A percentile compares a stretch with the other conserved stretches of the same genome.
These are phyloP conservation scores for Penicillium sp. DNA, from an alignment of 2,329 filamentous ascomycete genomes.

Conservation along the genomic window DNA sequence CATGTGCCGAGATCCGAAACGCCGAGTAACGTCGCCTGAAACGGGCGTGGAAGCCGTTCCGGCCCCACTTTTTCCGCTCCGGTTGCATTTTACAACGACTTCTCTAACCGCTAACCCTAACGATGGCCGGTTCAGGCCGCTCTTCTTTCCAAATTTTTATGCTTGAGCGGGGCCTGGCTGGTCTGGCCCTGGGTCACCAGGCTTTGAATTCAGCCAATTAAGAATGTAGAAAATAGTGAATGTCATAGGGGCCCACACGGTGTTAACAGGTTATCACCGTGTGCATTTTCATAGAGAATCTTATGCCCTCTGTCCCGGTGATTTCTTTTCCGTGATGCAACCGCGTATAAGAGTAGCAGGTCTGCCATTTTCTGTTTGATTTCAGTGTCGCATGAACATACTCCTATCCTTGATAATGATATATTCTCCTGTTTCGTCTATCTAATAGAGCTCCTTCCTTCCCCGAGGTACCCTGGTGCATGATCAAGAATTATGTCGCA, in stretches of 20 bases:
- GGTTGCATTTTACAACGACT: background rate
- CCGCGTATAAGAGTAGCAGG: slow-evolving; percentile 4
- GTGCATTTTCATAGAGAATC: slow-evolving; percentile 4
- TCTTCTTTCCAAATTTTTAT: background rate
- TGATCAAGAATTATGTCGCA: slow-evolving; percentile 1
- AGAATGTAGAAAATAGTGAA: background rate
- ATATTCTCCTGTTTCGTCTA: background rate
- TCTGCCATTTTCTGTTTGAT: background rate
- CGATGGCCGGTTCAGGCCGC: slow-evolving; percentile 13
- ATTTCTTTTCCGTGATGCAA: slow-evolving; percentile 4
- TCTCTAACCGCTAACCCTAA: background rate
- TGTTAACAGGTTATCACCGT: slow-evolving; percentile 13
- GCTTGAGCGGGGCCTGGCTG: background rate
- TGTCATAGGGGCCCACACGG: slow-evolving; percentile 1
- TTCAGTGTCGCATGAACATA: background rate
- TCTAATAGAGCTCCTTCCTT: background rate
- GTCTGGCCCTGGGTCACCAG: background rate
- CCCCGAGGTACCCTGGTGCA: background rate
- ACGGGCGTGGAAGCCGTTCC: background rate
- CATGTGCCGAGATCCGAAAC: slow-evolving; percentile 9
- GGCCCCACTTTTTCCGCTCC: background rate
- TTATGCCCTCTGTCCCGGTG: slow-evolving; percentile 8
- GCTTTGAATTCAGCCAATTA: slow-evolving; percentile 7
- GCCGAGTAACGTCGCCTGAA: slow-evolving; percentile 4
- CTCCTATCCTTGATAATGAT: background rate